Evolutionary conservation across 352 stramenopile genomes (phyloP), one percentile per base, ranked within the genome.

Genomic region (Phytophthora aleatoria): DNA sequence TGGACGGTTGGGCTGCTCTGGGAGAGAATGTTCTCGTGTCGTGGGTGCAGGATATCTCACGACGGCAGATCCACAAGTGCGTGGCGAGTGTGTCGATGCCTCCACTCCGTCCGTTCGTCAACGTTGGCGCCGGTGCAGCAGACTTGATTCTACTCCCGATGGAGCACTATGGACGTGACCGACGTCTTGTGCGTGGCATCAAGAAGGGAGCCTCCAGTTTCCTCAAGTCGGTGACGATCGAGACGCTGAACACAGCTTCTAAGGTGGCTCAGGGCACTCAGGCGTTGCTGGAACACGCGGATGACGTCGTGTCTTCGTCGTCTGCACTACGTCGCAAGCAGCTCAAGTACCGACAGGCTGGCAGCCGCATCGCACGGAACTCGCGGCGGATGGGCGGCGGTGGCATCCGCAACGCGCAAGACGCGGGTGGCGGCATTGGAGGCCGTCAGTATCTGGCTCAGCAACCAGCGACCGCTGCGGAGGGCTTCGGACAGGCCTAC

Each of bases 151-250:
- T 96, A 51, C 69, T 96, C 30, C 88, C 88, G 2, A 87, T 96
- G 63, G 85, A 92, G 67, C 88, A 96, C 51, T 96, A 96, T 42
- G 81, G 80, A 7, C 87, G 86, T 28, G 88, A 96, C 48, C 79
- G 88, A 3, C 80, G 88, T 3, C 60, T 96, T 24, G 85, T 96
- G n/a, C 85, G 87, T 47, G 88, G 88, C 0, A 48, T 96, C 5
- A 93, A 92, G 64, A 93, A 94, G 65, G 88, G 88, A 48, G 88
- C 88, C 2, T 91, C 89, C 64, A 94, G 84, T 54, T 96, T 96
- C 56, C 55, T 96, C 5, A 94, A 94, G 66, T 94, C 83, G 1
- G 85, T 96, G 45, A 95, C 88, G 33, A 92, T 96, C 50, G 87
- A 95, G 57, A 96, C 88, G 45, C 67, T 95, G 7, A 96, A 91